Conservation (phyloP, 139 green algal species). For the Trebouxia sp. region DNA sequence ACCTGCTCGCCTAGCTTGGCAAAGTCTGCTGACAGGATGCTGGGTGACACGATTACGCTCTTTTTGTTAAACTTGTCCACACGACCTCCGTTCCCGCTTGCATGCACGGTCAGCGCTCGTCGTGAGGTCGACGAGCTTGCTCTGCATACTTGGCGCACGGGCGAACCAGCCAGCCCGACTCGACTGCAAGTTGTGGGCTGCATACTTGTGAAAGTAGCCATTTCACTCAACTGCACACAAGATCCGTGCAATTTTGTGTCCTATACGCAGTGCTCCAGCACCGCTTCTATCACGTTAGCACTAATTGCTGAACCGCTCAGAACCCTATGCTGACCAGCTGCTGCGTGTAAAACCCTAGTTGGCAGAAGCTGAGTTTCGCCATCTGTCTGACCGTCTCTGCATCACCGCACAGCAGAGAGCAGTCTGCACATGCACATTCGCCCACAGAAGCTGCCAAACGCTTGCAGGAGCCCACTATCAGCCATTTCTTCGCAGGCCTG, state of each 20-base stretch:
- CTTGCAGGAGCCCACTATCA: too few species aligned
- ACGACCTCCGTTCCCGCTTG: background rate
- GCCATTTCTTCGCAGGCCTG: too few species aligned
- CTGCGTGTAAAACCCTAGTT: background rate
- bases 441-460: too few species aligned
- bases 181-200: background rate
- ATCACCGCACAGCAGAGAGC: too few species aligned
- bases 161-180: background rate
- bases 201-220: slow-evolving; percentile 9
- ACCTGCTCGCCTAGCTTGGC: slow-evolving; percentile 91
- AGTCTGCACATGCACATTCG: too few species aligned
- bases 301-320: background rate
- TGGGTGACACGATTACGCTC: slow-evolving; percentile 2
- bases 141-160: background rate
- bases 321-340: slow-evolving; percentile 12
- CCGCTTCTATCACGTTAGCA: background rate
- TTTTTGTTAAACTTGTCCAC: slow-evolving; percentile 1
- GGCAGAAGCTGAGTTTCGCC: too few species aligned
- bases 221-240: too few species aligned
- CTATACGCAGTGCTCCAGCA: too few species aligned
- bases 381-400: too few species aligned
- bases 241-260: too few species aligned
- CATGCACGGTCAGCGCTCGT: background rate
- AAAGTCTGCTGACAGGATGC: slow-evolving; percentile 96
- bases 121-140: background rate